Evolutionary conservation across 179 eudicot species (phyloP), one percentile per base, ranked within the genome.

Genomic region (Silene noctiflora): DNA sequence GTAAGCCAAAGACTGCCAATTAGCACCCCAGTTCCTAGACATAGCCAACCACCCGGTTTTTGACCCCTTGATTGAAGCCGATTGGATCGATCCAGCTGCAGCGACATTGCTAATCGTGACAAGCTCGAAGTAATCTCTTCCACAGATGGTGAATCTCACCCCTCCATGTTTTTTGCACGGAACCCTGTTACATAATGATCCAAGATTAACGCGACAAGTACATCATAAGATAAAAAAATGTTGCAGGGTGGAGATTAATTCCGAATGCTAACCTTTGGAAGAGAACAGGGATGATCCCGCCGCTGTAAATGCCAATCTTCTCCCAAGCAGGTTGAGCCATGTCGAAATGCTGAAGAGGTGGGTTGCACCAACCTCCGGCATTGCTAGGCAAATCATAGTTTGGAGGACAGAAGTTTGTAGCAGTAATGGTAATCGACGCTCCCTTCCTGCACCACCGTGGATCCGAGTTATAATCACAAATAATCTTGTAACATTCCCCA

Each of bases 321-420:
- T 88, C 89, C 94, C 94, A 88, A 29, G 91, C 84, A 7, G 94
- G 94, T 35, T 90, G 89, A 27, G 94, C 88, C 94, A 90, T 90
- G 77, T 90, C 92, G 51, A 90, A 90, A 74, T 90, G 92, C 76
- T 88, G 84, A 27, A 83, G 87, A 9, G 92, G 92, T 0, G 94
- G 94, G 71, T 90, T 90, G 56, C 91, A 90, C 95, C 95, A 90
- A 17, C 95, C 95, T 12, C 92, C 95, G 2, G 24, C 78, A 46
- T 85, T 71, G 77, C 75, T 88, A 1, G 91, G 83, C 33, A 64
- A 79, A 27, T 80, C 92, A 58, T 44, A 84, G 76, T 90, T 90
- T 0, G 95, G 95, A 10, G 95, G 95, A 84, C 95, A 90, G 67
- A 90, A 89, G 74, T 90, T 89, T 3, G 95, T 90, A 2, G 92